Evolutionary conservation across 768 basidiomycete species (phyloP).

Genomic region (Rhodosporidiobolus odoratus): DNA sequence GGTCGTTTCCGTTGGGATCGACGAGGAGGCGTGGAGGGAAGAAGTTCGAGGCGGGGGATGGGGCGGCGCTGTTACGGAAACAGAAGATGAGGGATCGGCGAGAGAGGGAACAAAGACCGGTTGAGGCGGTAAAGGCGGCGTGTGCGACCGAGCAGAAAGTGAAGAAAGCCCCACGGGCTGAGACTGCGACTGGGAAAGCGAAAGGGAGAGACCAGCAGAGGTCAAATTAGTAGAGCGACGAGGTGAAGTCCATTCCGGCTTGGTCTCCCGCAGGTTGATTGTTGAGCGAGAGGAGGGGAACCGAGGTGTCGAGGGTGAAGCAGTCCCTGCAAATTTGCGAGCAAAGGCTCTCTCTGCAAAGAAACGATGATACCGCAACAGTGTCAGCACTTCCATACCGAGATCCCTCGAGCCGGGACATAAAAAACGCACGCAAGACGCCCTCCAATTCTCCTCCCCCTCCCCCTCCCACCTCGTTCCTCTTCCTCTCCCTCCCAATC

Average conservation of each 20-base stretch:
- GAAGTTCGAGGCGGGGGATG: not conserved
- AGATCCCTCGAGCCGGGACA: not conserved
- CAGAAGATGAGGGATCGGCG: not conserved
- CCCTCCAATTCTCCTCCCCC: not conserved
- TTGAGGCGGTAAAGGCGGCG: not conserved
- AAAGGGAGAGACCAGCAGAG: not conserved
- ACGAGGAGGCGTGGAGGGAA: not conserved
- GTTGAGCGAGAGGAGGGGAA: conserved; percentile 8
- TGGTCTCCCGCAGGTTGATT: not conserved
- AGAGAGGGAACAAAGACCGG: not conserved
- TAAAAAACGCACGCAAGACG: conserved; percentile 1
- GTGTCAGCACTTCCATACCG: not conserved
- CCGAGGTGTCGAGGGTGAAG: conserved; percentile 8
- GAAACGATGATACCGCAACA: not conserved
- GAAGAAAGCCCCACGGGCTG: too few species aligned
- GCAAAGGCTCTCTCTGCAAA: conserved; percentile 15
- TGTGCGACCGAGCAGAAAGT: not conserved
- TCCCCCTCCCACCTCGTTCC: not conserved
- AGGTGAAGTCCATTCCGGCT: not conserved
- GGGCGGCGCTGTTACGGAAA: too few species aligned
- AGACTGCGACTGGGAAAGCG: not conserved
- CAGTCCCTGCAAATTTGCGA: conserved; percentile 9
- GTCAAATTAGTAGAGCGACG: not conserved
- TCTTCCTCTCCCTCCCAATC: not conserved
- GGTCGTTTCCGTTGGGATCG: conserved; percentile 22